Evolutionary conservation across 768 basidiomycete species (phyloP).

Genomic region (Xerocomus brunneocitrinus): DNA sequence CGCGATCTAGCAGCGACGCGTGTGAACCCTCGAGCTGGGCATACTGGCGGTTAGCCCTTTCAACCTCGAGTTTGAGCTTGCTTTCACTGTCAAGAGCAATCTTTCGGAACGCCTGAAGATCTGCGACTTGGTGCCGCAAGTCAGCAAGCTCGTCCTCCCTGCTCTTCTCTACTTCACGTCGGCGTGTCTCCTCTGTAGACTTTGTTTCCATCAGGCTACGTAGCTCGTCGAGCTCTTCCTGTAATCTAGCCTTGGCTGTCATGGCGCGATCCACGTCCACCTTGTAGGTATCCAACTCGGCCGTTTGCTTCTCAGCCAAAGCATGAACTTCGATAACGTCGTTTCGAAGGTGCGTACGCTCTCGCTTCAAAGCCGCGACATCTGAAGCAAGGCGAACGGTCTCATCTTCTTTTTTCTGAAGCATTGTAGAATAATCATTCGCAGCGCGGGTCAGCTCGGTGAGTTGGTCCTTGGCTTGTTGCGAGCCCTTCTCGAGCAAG

Average conservation of each 20-base stretch:
- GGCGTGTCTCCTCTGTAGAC: slow-evolving; percentile 77
- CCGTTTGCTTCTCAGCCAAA: slow-evolving; percentile 59
- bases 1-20: slow-evolving; percentile 57
- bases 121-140: slow-evolving; percentile 58
- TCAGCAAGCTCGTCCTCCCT: slow-evolving; percentile 79
- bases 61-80: slow-evolving; percentile 73
- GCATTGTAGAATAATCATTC: slow-evolving; percentile 68
- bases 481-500: slow-evolving; percentile 60
- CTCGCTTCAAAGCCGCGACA: slow-evolving; percentile 48
- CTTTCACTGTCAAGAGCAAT: slow-evolving; percentile 60
- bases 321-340: slow-evolving; percentile 67
- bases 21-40: slow-evolving; percentile 56
- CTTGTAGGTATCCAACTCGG: slow-evolving; percentile 58
- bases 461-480: slow-evolving; percentile 72
- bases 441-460: slow-evolving; percentile 73
- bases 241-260: slow-evolving; percentile 53
- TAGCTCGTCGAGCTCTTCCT: slow-evolving; percentile 82
- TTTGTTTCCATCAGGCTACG: slow-evolving; percentile 82
- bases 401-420: slow-evolving; percentile 74
- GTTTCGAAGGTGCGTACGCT: slow-evolving; percentile 50
- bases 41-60: slow-evolving; percentile 58
- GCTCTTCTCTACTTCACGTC: slow-evolving; percentile 80
- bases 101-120: slow-evolving; percentile 60
- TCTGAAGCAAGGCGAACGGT: slow-evolving; percentile 52
- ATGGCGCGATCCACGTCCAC: slow-evolving; percentile 46